A percentile compares a stretch with the other conserved stretches of the same genome.
Conservation (phyloP, 768 basidiomycete species). For the Mycena sanguinolenta region DNA sequence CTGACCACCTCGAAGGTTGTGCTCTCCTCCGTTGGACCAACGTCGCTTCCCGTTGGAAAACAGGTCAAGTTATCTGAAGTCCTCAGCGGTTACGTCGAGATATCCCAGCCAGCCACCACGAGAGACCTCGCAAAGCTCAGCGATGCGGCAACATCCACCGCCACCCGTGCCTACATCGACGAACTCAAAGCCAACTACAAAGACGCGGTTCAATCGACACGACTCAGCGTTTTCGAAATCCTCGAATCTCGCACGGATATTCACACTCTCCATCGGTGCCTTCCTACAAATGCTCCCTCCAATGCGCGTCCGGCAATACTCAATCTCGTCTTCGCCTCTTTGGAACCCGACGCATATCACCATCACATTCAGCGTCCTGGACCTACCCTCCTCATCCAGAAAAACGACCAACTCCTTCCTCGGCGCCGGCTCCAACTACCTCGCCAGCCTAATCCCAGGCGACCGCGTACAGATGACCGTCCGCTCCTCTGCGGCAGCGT, state of each 20-base stretch:
- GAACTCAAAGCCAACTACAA: constrained; percentile 47
- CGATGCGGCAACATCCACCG: constrained; percentile 38
- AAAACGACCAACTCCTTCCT: constrained; percentile 48
- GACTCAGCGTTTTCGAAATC: constrained; percentile 57
- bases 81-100: constrained; percentile 60
- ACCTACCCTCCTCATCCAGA: constrained; percentile 51
- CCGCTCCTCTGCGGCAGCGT: constrained; percentile 52
- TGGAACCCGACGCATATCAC: constrained; percentile 56
- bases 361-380: constrained; percentile 59
- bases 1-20: constrained; percentile 44
- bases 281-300: constrained; percentile 59
- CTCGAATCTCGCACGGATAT: constrained; percentile 54
- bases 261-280: constrained; percentile 48
- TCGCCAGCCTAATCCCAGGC: constrained; percentile 54
- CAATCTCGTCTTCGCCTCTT: constrained; percentile 63
- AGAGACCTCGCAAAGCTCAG: constrained; percentile 53
- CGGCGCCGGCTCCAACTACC: constrained; percentile 61
- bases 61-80: constrained; percentile 53
- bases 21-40: constrained; percentile 52
- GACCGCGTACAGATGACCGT: constrained; percentile 58
- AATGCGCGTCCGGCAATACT: constrained; percentile 65
- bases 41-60: constrained; percentile 54
- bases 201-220: constrained; percentile 49
- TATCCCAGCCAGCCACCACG: constrained; percentile 61
- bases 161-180: constrained; percentile 45